Evolutionary conservation across 495 filamentous ascomycete genomes (phyloP).

Genomic region (Aspergillus nidulans): DNA sequence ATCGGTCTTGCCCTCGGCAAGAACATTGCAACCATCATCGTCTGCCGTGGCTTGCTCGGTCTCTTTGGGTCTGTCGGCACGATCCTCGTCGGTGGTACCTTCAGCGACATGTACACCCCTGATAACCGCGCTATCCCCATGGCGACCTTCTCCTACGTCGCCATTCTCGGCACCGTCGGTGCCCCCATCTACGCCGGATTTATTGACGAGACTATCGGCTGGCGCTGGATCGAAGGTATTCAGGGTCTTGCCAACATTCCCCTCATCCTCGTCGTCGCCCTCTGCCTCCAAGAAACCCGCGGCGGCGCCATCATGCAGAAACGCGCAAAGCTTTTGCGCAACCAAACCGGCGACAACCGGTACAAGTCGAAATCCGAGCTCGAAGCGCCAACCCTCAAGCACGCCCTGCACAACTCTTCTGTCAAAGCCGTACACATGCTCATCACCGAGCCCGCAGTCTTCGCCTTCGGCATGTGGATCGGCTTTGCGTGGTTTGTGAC

Average conservation of each 20-base stretch:
- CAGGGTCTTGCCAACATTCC: conserved; percentile 67
- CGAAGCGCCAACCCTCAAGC: conserved; percentile 33
- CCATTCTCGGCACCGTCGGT: conserved; percentile 69
- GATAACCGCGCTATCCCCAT: conserved; percentile 77
- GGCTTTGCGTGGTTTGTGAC: conserved; percentile 66
- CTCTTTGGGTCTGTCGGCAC: conserved; percentile 75
- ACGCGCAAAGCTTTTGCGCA: conserved; percentile 55
- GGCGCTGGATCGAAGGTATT: conserved; percentile 81
- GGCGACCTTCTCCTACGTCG: conserved; percentile 70
- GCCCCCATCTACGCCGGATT: conserved; percentile 72
- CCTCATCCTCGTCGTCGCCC: conserved; percentile 46
- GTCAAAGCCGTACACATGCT: conserved; percentile 62
- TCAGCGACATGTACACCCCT: conserved; percentile 68
- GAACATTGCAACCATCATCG: conserved; percentile 67
- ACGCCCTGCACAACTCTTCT: conserved; percentile 38
- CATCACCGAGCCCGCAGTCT: conserved; percentile 68
- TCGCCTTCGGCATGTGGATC: conserved; percentile 71
- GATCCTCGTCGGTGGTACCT: conserved; percentile 70
- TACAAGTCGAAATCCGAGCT: conserved; percentile 65
- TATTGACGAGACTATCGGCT: conserved; percentile 61
- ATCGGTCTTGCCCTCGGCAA: conserved; percentile 42
- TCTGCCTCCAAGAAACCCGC: conserved; percentile 70
- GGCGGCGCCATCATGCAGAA: conserved; percentile 51
- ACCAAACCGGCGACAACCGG: conserved; percentile 55
- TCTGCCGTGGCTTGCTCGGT: conserved; percentile 65